These are phyloP conservation scores for Yamadazyma songkhlaensis DNA, from an alignment of 1,139 yeast species.

Conservation along the genomic window DNA sequence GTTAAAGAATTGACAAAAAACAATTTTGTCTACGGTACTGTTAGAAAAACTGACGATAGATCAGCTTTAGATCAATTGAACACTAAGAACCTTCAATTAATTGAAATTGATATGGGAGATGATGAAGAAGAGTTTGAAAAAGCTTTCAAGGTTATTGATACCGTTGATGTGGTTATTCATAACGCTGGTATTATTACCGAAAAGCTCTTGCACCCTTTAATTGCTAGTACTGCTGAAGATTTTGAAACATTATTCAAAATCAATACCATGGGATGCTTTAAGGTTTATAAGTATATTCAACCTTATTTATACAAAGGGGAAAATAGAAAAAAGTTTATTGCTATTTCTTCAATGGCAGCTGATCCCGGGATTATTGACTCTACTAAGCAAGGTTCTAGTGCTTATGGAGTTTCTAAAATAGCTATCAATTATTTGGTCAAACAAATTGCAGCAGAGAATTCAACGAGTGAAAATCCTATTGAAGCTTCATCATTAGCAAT, in stretches of 20 bases:
- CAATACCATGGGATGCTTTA: conserved; percentile 9
- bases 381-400: neutral
- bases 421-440: conserved; percentile 4
- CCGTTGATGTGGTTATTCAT: conserved; percentile 5
- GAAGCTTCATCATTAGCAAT: neutral
- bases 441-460: conserved; percentile 1
- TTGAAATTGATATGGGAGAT: conserved; percentile 3
- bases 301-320: conserved; percentile 7
- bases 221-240: conserved; percentile 1
- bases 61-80: neutral
- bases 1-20: conserved; percentile 2
- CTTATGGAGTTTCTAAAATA: conserved; percentile 4
- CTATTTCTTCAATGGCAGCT: conserved; percentile 8
- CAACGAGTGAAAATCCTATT: neutral
- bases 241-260: conserved; percentile 4
- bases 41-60: conserved; percentile 12
- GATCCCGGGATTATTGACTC: neutral
- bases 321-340: conserved; percentile 4
- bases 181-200: conserved; percentile 2
- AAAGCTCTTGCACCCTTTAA: neutral
- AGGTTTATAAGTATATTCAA: conserved; percentile 9
- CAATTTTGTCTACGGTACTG: conserved; percentile 22
- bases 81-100: neutral
- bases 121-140: neutral
- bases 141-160: conserved; percentile 2